Evolutionary conservation across 169 alveolate genomes (phyloP).

Genomic region (Plasmodium ovale): DNA sequence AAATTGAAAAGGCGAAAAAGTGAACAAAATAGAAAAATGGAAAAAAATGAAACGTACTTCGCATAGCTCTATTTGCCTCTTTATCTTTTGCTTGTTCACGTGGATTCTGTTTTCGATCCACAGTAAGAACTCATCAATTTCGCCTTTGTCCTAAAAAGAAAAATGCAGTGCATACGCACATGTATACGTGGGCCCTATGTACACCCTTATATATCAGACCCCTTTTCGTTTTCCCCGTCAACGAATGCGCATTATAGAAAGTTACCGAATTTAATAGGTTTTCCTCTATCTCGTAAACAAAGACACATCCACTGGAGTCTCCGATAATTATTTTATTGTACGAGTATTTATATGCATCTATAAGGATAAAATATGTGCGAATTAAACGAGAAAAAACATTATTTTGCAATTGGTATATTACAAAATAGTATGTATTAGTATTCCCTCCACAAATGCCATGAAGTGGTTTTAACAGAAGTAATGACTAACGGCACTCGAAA

Average conservation of each 20-base stretch:
- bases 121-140: conserved; percentile 53
- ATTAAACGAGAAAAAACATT: background rate
- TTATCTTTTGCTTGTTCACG: conserved; percentile 51
- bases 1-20: conserved; percentile 11
- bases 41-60: conserved; percentile 25
- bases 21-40: background rate
- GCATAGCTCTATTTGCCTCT: conserved; percentile 47
- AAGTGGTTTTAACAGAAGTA: background rate
- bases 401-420: too few relatives aligned
- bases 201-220: too few relatives aligned
- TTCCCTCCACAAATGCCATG: background rate
- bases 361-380: background rate
- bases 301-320: conserved; percentile 73
- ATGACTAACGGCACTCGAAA: background rate
- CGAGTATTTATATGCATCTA: conserved; percentile 57
- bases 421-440: background rate
- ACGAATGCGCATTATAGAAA: background rate
- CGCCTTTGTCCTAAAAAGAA: conserved; percentile 35
- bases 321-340: conserved; percentile 72
- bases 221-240: too few relatives aligned
- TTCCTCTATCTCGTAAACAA: conserved; percentile 69
- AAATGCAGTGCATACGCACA: background rate
- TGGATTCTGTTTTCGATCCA: conserved; percentile 57
- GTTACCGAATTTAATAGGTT: conserved; percentile 54
- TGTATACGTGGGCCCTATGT: background rate